These are phyloP conservation scores for Lachnellula willkommii DNA, from an alignment of 2,329 filamentous ascomycete species.

Conservation along the genomic window DNA sequence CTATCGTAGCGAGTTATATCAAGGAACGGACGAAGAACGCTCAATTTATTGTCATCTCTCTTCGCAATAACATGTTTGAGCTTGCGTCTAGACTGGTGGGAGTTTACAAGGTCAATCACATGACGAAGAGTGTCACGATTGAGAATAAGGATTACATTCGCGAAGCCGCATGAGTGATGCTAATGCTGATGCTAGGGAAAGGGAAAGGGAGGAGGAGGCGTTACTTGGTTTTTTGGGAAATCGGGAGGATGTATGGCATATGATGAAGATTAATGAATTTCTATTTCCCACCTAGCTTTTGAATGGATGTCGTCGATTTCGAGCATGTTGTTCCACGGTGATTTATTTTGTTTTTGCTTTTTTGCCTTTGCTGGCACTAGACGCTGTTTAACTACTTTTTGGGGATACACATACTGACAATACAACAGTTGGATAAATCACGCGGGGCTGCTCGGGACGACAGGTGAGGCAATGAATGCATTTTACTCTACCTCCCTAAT, in stretches of 20 bases:
- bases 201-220: not conserved
- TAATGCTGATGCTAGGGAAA: slow-evolving; percentile 4
- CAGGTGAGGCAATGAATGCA: no score
- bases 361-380: not conserved
- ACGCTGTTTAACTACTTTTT: no score
- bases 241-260: not conserved
- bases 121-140: slow-evolving; percentile 89
- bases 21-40: slow-evolving; percentile 99
- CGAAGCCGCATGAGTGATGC: slow-evolving; percentile 7
- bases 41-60: slow-evolving; percentile 96
- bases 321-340: not conserved
- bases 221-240: not conserved
- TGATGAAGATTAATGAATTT: slow-evolving; percentile 18
- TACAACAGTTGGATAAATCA: no score
- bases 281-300: not conserved
- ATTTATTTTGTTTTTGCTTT: not conserved
- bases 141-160: slow-evolving; percentile 72
- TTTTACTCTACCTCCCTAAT: no score
- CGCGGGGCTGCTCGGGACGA: no score
- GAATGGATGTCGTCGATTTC: not conserved
- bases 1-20: slow-evolving; percentile 97
- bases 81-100: slow-evolving; percentile 90
- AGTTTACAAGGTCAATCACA: slow-evolving; percentile 99
- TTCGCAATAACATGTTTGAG: slow-evolving; percentile 99
- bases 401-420: no score